Evolutionary conservation across 768 basidiomycete genomes (phyloP).

Genomic region (Agaricus sinodeliciosus): DNA sequence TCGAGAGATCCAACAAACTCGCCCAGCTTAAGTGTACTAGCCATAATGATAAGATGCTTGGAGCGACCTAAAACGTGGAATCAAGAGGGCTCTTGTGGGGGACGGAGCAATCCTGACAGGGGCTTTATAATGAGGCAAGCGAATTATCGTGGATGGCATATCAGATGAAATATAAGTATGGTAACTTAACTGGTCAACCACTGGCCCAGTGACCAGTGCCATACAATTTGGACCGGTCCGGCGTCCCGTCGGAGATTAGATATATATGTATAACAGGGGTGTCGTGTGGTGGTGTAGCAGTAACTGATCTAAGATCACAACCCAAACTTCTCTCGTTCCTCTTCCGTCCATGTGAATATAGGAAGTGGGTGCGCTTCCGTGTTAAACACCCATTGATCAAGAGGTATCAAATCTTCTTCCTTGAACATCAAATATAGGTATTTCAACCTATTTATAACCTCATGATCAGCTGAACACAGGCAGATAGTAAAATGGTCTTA

Average conservation of each 20-base stretch:
- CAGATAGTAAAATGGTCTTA: slow-evolving; percentile 17
- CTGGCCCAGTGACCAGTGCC: too few relatives aligned
- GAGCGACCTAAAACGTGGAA: background rate
- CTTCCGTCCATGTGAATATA: slow-evolving; percentile 54
- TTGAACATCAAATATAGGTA: slow-evolving; percentile 68
- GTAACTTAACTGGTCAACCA: too few relatives aligned
- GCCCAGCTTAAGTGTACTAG: slow-evolving; percentile 41
- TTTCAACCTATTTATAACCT: slow-evolving; percentile 43
- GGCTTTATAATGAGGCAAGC: too few relatives aligned
- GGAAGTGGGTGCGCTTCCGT: slow-evolving; percentile 77
- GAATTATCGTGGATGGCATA: too few relatives aligned
- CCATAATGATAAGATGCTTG: slow-evolving; percentile 12
- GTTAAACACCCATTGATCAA: slow-evolving; percentile 56
- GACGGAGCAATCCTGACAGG: too few relatives aligned
- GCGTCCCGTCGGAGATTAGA: too few relatives aligned
- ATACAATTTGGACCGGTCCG: too few relatives aligned
- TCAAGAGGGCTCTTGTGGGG: slow-evolving; percentile 7
- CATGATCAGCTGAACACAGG: slow-evolving; percentile 2
- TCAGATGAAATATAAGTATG: too few relatives aligned
- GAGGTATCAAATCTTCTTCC: slow-evolving; percentile 51
- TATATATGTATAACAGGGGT: too few relatives aligned
- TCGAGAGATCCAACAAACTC: slow-evolving; percentile 91
- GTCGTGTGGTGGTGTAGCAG: background rate
- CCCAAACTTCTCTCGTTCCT: slow-evolving; percentile 39
- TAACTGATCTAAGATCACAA: slow-evolving; percentile 20